A percentile compares a stretch with the other conserved stretches of the same genome.
Conservation (phyloP, 176 grass and related monocot species). For the Poa pratensis region DNA sequence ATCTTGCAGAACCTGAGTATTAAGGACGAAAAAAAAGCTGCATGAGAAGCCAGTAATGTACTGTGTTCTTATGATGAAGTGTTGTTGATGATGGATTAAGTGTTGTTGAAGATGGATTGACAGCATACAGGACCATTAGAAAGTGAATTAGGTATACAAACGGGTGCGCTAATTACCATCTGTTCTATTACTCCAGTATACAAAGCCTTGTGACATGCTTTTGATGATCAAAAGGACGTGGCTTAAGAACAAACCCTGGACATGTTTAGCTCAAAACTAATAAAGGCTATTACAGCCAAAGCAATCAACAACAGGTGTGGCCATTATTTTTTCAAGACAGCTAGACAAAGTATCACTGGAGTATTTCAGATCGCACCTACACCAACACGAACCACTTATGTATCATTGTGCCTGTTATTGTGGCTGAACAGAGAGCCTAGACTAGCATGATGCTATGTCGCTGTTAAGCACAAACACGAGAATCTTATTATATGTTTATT, state of each 20-base stretch:
- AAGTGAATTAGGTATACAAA: background rate
- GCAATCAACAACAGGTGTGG: background rate
- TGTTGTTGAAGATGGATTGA: no score
- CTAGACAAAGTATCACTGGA: background rate
- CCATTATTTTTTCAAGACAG: no score
- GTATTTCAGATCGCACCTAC: background rate
- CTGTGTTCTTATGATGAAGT: no score
- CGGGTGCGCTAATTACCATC: background rate
- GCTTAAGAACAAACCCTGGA: background rate
- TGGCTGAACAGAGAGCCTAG: constrained; percentile 18
- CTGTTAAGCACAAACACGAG: constrained; percentile 43
- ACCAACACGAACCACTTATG: background rate
- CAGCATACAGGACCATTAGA: no score
- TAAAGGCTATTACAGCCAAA: background rate
- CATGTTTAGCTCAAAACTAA: background rate
- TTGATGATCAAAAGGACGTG: no score
- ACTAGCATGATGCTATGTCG: constrained; percentile 35
- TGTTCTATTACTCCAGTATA: no score
- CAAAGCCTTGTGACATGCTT: no score
- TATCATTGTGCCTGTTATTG: constrained; percentile 29
- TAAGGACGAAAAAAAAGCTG: no score
- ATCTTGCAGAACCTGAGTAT: no score
- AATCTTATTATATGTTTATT: constrained; percentile 48
- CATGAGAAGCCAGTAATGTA: no score
- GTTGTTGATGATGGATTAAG: no score